Evolutionary conservation across 768 basidiomycete genomes (phyloP).

Genomic region (Pilatotrama ljubarskyi): DNA sequence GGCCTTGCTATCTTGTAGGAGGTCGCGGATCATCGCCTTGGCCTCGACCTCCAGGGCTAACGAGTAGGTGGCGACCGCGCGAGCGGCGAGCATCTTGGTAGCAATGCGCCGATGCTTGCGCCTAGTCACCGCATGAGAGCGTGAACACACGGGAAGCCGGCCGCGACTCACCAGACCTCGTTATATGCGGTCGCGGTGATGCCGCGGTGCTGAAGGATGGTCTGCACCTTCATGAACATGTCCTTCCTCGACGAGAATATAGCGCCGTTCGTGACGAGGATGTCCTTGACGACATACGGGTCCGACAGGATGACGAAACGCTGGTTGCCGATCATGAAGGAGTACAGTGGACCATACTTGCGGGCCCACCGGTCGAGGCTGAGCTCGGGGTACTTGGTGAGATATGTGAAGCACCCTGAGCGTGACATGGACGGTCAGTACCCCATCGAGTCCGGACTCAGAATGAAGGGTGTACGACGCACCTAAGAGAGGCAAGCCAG

Average conservation of each 20-base stretch:
- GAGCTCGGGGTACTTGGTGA: too few species aligned
- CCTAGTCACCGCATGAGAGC: conserved; percentile 11
- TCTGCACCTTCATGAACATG: conserved; percentile 47
- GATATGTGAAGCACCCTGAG: too few species aligned
- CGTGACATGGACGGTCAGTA: too few species aligned
- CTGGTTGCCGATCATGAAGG: conserved; percentile 50
- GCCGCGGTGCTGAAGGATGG: conserved; percentile 43
- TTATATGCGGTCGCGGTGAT: conserved; percentile 48
- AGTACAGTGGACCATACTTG: conserved; percentile 43
- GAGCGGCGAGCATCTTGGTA: conserved; percentile 32
- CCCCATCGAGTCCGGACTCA: too few species aligned
- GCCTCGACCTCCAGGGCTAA: conserved; percentile 31
- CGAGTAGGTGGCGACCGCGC: conserved; percentile 39
- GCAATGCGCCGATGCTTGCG: conserved; percentile 46
- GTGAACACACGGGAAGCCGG: too few species aligned
- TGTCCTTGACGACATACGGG: conserved; percentile 43
- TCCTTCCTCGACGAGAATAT: conserved; percentile 49
- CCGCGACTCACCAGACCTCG: conserved; percentile 38
- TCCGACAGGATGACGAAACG: conserved; percentile 48
- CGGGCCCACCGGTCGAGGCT: too few species aligned
- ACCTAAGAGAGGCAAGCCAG: background rate
- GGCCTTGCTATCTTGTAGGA: conserved; percentile 28
- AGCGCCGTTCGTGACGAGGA: conserved; percentile 46
- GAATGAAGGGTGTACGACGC: background rate
- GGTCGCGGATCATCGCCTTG: background rate